These are phyloP conservation scores for Endocalyx cinctus DNA, from an alignment of 2,329 filamentous ascomycete species.

Conservation along the genomic window DNA sequence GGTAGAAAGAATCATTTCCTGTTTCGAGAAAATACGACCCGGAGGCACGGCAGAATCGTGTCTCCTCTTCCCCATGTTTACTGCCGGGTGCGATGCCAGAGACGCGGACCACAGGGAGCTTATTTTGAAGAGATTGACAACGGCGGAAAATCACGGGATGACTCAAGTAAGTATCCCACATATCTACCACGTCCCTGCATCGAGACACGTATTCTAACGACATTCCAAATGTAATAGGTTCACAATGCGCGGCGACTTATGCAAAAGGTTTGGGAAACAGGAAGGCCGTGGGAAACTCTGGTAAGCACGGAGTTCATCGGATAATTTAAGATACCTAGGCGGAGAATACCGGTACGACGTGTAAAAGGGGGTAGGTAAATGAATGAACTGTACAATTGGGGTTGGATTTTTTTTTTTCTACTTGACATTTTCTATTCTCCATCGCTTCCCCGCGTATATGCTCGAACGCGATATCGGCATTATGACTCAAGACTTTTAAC, in stretches of 20 bases:
- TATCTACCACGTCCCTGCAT: constrained; percentile 1
- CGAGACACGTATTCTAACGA: constrained; percentile 9
- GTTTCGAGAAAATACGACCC: constrained; percentile 56
- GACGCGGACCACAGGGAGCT: constrained; percentile 50
- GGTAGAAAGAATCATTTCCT: constrained; percentile 58
- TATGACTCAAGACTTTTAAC: too few relatives aligned
- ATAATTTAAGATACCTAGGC: constrained; percentile 35
- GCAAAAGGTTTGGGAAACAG: constrained; percentile 65
- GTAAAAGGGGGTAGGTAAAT: too few relatives aligned
- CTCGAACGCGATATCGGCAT: too few relatives aligned
- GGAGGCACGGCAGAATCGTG: constrained; percentile 71
- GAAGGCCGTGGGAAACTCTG: constrained; percentile 63
- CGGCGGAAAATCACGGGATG: constrained; percentile 70
- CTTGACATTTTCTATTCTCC: too few relatives aligned
- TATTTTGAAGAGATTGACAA: constrained; percentile 61
- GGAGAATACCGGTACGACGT: too few relatives aligned
- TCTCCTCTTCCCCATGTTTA: constrained; percentile 76
- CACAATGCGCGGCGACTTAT: constrained; percentile 59
- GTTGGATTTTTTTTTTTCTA: too few relatives aligned
- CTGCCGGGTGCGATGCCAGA: constrained; percentile 69
- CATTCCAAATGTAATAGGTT: constrained; percentile 39
- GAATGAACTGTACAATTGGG: too few relatives aligned
- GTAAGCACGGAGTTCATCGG: constrained; percentile 66
- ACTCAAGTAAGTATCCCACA: constrained; percentile 55
- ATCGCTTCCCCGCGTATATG: too few relatives aligned